phyloP scores from a whole-genome alignment of 2,329 filamentous ascomycete species.

The Paecilomyces fulvus region DNA sequence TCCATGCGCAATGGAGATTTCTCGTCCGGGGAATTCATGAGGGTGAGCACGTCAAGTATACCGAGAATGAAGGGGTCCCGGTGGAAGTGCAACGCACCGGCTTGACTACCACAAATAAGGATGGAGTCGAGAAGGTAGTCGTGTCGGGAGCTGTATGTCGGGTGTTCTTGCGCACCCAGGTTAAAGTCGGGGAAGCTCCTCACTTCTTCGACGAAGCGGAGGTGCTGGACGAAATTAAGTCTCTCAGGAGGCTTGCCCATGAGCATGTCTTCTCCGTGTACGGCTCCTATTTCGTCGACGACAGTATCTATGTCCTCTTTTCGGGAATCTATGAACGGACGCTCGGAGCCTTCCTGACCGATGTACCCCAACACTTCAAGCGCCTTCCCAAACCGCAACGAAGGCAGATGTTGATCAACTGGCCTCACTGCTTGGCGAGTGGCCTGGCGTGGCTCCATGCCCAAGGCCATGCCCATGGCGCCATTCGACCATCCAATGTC shows the following conservation, averaged over 20 bases:
- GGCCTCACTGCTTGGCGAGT: conserved; percentile 45
- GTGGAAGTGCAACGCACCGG: conserved; percentile 44
- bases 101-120: conserved; percentile 24
- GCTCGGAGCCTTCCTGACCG: conserved; percentile 35
- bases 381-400: conserved; percentile 33
- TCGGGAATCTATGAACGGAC: conserved; percentile 33
- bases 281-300: conserved; percentile 36
- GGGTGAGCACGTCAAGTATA: conserved; percentile 51
- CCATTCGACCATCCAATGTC: conserved; percentile 53
- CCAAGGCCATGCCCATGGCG: conserved; percentile 46
- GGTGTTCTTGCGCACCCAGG: conserved; percentile 29
- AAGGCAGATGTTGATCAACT: conserved; percentile 34
- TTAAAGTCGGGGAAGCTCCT: conserved; percentile 28
- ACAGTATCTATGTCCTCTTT: conserved; percentile 36
- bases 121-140: conserved; percentile 33
- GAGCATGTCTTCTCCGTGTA: conserved; percentile 37
- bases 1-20: conserved; percentile 52
- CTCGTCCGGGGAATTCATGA: conserved; percentile 47
- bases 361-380: conserved; percentile 34
- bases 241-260: conserved; percentile 31
- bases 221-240: conserved; percentile 31
- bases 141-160: conserved; percentile 28
- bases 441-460: conserved; percentile 50
- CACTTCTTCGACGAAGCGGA: conserved; percentile 32
- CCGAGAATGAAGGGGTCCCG: conserved; percentile 51